These are phyloP conservation scores for Colletotrichum liaoningense DNA, from an alignment of 2,329 filamentous ascomycete genomes.

Conservation along the genomic window DNA sequence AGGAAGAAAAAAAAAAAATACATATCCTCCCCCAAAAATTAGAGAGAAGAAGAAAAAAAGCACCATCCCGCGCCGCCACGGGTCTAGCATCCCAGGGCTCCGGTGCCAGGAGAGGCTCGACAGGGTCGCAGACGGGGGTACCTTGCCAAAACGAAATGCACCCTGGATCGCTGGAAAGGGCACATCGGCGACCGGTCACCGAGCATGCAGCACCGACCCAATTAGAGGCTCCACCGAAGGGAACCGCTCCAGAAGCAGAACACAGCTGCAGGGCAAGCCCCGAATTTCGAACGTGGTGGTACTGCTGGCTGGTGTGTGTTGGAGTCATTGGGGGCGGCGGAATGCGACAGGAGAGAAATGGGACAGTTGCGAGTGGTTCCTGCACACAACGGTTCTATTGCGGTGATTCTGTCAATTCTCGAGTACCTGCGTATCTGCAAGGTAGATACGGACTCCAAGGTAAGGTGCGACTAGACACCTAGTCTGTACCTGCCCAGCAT, in stretches of 20 bases:
- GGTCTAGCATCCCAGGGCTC: slow-evolving; percentile 19
- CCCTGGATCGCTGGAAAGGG: not conserved
- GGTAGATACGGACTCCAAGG: too few relatives aligned
- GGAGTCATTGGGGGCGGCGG: not conserved
- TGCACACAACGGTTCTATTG: too few relatives aligned
- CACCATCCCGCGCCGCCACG: slow-evolving; percentile 14
- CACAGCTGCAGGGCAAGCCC: slow-evolving; percentile 10
- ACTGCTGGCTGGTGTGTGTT: not conserved
- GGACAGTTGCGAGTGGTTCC: not conserved
- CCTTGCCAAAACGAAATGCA: not conserved
- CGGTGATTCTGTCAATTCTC: too few relatives aligned
- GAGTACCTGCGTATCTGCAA: too few relatives aligned
- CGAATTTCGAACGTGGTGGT: not conserved
- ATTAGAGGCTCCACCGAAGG: slow-evolving; percentile 23
- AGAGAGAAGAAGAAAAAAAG: not conserved
- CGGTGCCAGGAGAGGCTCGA: slow-evolving; percentile 11
- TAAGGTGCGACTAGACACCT: not conserved
- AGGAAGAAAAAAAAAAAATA: not conserved
- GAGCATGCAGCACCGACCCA: slow-evolving; percentile 31
- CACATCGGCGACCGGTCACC: slow-evolving; percentile 32
- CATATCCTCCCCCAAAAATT: not conserved
- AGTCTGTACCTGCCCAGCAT: not conserved
- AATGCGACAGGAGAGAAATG: not conserved
- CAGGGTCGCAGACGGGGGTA: slow-evolving; percentile 1
- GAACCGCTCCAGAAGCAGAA: slow-evolving; percentile 15